Conservation (phyloP, 2,329 filamentous ascomycete genomes). For the Polychaeton citri region DNA sequence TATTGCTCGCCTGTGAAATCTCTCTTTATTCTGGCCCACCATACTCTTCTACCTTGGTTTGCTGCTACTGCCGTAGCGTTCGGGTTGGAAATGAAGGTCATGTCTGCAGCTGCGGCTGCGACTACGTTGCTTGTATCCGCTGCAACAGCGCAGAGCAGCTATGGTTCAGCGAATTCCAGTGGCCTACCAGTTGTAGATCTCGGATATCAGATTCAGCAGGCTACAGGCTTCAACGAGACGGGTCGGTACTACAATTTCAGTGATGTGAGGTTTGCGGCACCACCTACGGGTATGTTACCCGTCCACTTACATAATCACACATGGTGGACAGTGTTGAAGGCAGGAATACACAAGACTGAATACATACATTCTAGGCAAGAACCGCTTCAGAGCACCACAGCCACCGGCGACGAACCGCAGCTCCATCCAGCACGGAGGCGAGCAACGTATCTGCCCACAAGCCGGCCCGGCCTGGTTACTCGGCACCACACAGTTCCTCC, state of each 20-base stretch:
- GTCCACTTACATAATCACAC: too few relatives aligned
- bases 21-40: too few relatives aligned
- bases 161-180: conserved; percentile 1
- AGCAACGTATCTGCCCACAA: conserved; percentile 32
- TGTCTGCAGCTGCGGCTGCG: too few relatives aligned
- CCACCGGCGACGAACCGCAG: conserved; percentile 27
- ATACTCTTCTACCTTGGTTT: too few relatives aligned
- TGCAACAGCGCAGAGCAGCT: too few relatives aligned
- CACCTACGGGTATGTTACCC: conserved; percentile 29
- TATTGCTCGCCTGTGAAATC: too few relatives aligned
- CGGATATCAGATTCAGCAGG: conserved; percentile 40
- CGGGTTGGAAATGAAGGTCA: too few relatives aligned
- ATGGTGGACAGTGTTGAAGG: too few relatives aligned
- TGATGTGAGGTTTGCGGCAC: conserved; percentile 44
- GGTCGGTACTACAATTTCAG: conserved; percentile 36
- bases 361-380: conserved; percentile 18
- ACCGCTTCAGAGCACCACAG: conserved; percentile 37
- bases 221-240: conserved; percentile 27
- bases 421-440: conserved; percentile 31
- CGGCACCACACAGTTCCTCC: conserved; percentile 20
- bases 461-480: conserved; percentile 31
- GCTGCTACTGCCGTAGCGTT: too few relatives aligned
- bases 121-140: too few relatives aligned
- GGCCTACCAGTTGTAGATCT: conserved; percentile 36
- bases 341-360: too few relatives aligned